Percentiles rank a stretch among this genome's conserved stretches.
Conservation (phyloP, 164 flowering plant genomes). For the Litsea cubeba region DNA sequence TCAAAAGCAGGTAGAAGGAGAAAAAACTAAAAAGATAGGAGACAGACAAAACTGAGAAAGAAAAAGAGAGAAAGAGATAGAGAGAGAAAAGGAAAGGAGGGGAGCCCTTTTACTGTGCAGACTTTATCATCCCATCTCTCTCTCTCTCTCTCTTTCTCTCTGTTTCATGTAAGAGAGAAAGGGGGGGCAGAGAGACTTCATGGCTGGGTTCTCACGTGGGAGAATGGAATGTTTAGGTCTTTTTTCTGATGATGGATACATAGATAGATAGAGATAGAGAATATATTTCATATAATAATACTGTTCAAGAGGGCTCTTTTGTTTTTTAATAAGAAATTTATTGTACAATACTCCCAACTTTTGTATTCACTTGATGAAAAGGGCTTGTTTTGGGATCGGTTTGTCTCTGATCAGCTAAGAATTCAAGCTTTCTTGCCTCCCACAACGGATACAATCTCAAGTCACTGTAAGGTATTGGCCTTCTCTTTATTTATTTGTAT, state of each 20-base stretch:
- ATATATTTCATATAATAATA: neutral
- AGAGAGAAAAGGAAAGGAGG: neutral
- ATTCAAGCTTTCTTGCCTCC: constrained; percentile 52
- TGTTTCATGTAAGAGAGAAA: too few species aligned
- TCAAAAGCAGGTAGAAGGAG: constrained; percentile 6
- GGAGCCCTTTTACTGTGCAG: neutral
- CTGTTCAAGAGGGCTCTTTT: neutral
- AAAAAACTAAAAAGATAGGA: neutral
- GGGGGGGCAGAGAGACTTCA: neutral
- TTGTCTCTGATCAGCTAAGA: constrained; percentile 34
- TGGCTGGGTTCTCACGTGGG: neutral
- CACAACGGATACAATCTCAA: constrained; percentile 29
- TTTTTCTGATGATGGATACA: neutral
- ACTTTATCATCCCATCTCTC: neutral
- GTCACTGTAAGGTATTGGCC: constrained; percentile 1
- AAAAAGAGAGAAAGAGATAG: neutral
- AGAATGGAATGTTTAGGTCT: constrained; percentile 12
- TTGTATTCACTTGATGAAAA: constrained; percentile 24
- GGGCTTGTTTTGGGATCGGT: constrained; percentile 42
- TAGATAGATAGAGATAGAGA: neutral
- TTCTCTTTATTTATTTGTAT: neutral
- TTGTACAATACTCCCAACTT: constrained; percentile 3
- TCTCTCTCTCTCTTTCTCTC: neutral
- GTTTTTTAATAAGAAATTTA: constrained; percentile 12
- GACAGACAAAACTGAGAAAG: constrained; percentile 9